phyloP scores from a whole-genome alignment of 2,329 filamentous ascomycete genomes.

The Cladophialophora yegresii region DNA sequence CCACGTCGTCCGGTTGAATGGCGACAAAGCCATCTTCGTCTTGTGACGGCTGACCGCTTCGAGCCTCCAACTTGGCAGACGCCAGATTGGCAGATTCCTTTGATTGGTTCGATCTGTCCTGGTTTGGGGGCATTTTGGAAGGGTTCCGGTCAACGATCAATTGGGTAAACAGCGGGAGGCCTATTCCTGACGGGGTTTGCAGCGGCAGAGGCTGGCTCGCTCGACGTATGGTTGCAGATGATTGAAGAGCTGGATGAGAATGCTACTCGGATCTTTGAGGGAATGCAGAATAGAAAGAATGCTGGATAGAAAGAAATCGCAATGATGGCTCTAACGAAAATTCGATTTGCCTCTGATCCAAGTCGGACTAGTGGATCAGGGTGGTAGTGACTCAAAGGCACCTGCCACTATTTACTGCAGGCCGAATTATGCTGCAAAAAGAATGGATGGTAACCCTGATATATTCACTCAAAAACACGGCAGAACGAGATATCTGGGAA shows the following conservation, averaged over 20 bases:
- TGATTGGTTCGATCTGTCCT: constrained; percentile 16
- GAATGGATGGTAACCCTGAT: not conserved
- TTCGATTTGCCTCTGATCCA: constrained; percentile 9
- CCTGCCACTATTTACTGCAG: not conserved
- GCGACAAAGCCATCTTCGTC: constrained; percentile 36
- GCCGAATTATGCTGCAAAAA: not conserved
- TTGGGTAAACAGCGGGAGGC: constrained; percentile 7
- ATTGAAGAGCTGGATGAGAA: constrained; percentile 2
- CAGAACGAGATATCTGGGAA: not conserved
- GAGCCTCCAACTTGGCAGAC: constrained; percentile 28
- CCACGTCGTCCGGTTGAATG: constrained; percentile 35
- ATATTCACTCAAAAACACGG: not conserved
- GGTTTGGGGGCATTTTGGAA: constrained; percentile 12
- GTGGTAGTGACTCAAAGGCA: not conserved
- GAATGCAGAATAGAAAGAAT: too few relatives aligned
- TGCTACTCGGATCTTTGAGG: not conserved
- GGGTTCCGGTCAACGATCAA: constrained; percentile 2
- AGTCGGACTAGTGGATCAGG: not conserved
- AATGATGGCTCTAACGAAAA: constrained; percentile 6
- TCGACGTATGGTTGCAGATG: constrained; percentile 2
- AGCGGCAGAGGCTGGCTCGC: not conserved
- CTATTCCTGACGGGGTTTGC: not conserved
- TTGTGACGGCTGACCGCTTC: constrained; percentile 24
- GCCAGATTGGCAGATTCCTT: constrained; percentile 22
- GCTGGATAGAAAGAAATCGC: not conserved